Evolutionary conservation across 768 basidiomycete genomes (phyloP), one percentile per base, ranked within the genome.

Genomic region (Porpolomopsis calyptriformis): DNA sequence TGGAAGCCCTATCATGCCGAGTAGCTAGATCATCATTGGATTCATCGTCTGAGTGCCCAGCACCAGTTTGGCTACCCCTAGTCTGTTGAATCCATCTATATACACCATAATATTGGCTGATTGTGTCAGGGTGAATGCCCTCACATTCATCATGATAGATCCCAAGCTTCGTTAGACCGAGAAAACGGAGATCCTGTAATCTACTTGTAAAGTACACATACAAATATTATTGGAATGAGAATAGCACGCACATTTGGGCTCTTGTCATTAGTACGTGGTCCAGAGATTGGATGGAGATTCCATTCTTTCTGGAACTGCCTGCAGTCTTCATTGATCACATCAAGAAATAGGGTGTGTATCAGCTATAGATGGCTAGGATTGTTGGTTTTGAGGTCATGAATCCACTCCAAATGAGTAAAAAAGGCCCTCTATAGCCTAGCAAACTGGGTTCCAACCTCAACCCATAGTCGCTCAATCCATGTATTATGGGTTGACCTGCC

Each of bases 401-500:
- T 40, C 0, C 46, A 9, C 33, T 71, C 69, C 0, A 74, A 57
- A 0, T 55, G 52, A 0, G 38, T 51, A 34, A 76, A 76, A 47
- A 74, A 73, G 0, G 63, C 68, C 1, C 59, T 31, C 73, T 73
- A 75, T 9, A 18, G 34, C 2, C 59, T 53, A 0, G 54, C 63
- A 60, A 74, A 74, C 7, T 67, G 60, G 0, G 46, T 33, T 0
- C 69, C 67, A 31, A 69, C 57, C 39, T 74, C 70, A 11, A 70
- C 61, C 71, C 71, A 73, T 0, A 74, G 54, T 0, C 60, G 43
- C 49, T 76, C 72, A 48, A 74, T 73, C 0, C 61, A 54, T 0
- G 66, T 66, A 45, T 75, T 77, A 4, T 54, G 51, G 0, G 67
- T 69, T 0, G 67, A 74, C 6, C 59, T 60, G 16, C 31, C 38